Percentiles rank a stretch among this genome's conserved stretches.
These are phyloP conservation scores for Saccharomycopsis capsularis DNA, from an alignment of 805 yeast species.

Conservation along the genomic window DNA sequence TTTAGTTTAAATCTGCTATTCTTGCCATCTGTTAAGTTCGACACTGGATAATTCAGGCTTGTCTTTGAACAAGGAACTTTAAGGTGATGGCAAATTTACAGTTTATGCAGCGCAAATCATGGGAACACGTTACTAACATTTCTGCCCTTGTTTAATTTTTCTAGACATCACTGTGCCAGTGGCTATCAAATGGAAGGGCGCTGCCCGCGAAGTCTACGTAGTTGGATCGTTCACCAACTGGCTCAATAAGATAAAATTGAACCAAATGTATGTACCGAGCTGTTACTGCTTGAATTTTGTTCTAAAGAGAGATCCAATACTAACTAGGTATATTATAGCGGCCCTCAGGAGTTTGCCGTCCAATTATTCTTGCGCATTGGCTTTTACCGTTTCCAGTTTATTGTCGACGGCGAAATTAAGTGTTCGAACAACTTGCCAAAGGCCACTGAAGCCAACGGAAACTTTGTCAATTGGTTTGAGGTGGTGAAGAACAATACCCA, in stretches of 20 bases:
- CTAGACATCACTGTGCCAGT: conserved; percentile 35
- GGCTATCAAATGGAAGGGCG: conserved; percentile 86
- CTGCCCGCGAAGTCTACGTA: conserved; percentile 88
- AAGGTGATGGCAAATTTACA: too few relatives aligned
- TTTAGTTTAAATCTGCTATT: too few relatives aligned
- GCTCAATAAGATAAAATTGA: conserved; percentile 92
- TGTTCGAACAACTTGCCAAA: conserved; percentile 85
- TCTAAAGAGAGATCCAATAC: not conserved
- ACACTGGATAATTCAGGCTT: too few relatives aligned
- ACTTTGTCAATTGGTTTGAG: conserved; percentile 86
- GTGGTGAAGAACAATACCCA: conserved; percentile 32
- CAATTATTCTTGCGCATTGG: conserved; percentile 80
- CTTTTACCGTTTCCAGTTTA: conserved; percentile 87
- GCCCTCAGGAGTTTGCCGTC: conserved; percentile 51
- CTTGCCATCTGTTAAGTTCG: too few relatives aligned
- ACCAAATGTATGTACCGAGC: conserved; percentile 29
- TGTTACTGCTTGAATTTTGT: not conserved
- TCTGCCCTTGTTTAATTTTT: too few relatives aligned
- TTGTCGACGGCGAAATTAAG: conserved; percentile 86
- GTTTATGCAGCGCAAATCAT: too few relatives aligned
- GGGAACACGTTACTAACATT: too few relatives aligned
- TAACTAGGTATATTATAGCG: conserved; percentile 24
- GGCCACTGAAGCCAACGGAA: conserved; percentile 96
- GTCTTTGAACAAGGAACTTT: too few relatives aligned
- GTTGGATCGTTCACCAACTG: conserved; percentile 98